A percentile compares a stretch with the other conserved stretches of the same genome.
These are phyloP conservation scores for Xylaria telfairii DNA, from an alignment of 495 filamentous ascomycete species.

Conservation along the genomic window DNA sequence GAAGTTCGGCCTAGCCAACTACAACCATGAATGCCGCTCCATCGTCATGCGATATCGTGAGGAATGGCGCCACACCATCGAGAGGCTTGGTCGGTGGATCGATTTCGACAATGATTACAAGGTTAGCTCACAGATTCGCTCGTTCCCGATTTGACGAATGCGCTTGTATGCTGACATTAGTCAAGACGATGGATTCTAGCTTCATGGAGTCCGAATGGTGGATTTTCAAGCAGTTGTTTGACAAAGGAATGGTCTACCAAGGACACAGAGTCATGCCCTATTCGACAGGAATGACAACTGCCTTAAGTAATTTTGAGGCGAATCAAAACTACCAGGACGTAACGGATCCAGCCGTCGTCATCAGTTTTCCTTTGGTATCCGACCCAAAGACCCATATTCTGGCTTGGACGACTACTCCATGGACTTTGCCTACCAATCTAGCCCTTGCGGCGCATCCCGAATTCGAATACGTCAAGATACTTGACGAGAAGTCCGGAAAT, in stretches of 20 bases:
- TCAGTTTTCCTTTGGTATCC: constrained; percentile 81
- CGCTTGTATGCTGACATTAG: constrained; percentile 27
- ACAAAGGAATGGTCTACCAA: constrained; percentile 87
- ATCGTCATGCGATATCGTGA: constrained; percentile 93
- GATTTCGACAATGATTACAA: constrained; percentile 99
- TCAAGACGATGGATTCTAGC: constrained; percentile 84
- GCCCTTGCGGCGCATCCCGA: constrained; percentile 84
- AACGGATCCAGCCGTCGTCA: constrained; percentile 90
- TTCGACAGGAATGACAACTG: constrained; percentile 87
- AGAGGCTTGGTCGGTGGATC: constrained; percentile 93
- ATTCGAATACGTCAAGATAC: constrained; percentile 93
- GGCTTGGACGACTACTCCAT: constrained; percentile 96
- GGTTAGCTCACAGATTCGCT: constrained; percentile 49
- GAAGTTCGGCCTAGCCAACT: constrained; percentile 84
- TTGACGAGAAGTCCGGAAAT: constrained; percentile 79
- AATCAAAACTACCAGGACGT: constrained; percentile 95
- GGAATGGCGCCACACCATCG: constrained; percentile 91
- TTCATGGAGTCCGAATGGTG: constrained; percentile 99
- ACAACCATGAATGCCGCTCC: constrained; percentile 90
- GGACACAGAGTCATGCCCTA: constrained; percentile 94
- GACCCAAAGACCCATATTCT: constrained; percentile 75
- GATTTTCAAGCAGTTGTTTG: constrained; percentile 91
- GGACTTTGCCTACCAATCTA: constrained; percentile 89
- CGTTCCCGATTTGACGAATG: neutral
- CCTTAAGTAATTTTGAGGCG: constrained; percentile 91